Evolutionary conservation across 495 filamentous ascomycete species (phyloP).

Genomic region (Penicillium bovifimosum): DNA sequence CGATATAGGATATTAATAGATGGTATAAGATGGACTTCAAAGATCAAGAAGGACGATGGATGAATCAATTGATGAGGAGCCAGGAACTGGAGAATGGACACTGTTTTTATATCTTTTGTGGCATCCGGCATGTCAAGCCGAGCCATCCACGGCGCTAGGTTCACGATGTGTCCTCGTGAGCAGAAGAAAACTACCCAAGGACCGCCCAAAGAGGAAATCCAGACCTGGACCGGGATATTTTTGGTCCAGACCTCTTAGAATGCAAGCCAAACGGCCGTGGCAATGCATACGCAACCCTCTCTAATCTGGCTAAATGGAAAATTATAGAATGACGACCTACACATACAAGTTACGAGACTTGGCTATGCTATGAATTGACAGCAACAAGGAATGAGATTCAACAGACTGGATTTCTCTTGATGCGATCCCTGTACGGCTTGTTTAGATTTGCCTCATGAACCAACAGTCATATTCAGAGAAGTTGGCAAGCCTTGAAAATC

Average conservation of each 20-base stretch:
- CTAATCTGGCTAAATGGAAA: not conserved
- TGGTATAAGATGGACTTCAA: not conserved
- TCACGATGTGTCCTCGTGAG: constrained; percentile 8
- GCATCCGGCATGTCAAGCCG: not conserved
- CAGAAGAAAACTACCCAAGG: constrained; percentile 1
- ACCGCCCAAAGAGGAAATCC: constrained; percentile 3
- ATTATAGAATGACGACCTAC: not conserved
- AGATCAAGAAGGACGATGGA: not conserved
- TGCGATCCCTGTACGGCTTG: not conserved
- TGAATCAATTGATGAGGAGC: not conserved
- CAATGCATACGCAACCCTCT: not conserved
- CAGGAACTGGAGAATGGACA: not conserved
- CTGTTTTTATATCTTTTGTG: constrained; percentile 5
- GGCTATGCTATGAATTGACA: not conserved
- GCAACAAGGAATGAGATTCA: not conserved
- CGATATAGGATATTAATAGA: not conserved
- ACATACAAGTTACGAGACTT: not conserved
- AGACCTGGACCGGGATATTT: not conserved
- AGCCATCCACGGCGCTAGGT: not conserved
- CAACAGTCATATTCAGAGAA: not conserved
- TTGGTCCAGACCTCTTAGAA: constrained; percentile 4
- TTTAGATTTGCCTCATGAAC: not conserved
- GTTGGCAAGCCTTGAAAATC: not conserved
- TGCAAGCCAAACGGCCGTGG: constrained; percentile 3
- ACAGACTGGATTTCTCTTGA: not conserved